Evolutionary conservation across 768 basidiomycete species (phyloP), one percentile per base, ranked within the genome.

Genomic region (Pholiota molesta): DNA sequence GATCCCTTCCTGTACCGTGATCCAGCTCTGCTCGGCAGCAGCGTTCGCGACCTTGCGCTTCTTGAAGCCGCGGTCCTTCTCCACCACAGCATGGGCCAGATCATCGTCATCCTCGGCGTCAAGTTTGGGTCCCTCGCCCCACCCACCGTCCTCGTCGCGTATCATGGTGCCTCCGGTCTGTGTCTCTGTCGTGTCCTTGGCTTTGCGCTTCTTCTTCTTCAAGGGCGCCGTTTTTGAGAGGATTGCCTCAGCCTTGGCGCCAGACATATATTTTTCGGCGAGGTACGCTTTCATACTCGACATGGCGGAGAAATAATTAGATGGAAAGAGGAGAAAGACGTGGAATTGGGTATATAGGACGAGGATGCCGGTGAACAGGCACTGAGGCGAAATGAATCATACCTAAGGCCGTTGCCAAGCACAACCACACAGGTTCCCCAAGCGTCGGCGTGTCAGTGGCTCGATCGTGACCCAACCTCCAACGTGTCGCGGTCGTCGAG

Each of bases 211-310:
- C 81, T 92, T 94, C 78, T 90, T 92, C 75, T 89, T 90, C 72
- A 82, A 83, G 0, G 78, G 77, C 2, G 76, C 79, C 0, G 83
- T 73, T 49, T 86, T 86, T 3, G 95, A 81, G 8, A 98, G 81
- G 64, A 99, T 99, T 6, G 94, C 95, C 67, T 98, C 97, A 2
- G 96, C 95, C 70, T 98, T 99, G 0, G 94, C 87, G 0, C 97
- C 97, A 5, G 95, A 89, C 95, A 98, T 97, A 79, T 99, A 99
- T 64, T 92, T 94, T 65, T 89, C 84, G 0, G 94, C 94, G 17
- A 96, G 83, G 73, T 96, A 96, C 23, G 92, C 81, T 73, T 94
- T 89, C 79, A 96, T 83, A 61, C 75, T 71, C 16, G 83, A 75
- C 81, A 82, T 83, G 42, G 47, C 69, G 39, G 52, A 49, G 51